Conservation (phyloP, 768 basidiomycete species). For the Rossbeevera mucosa region DNA sequence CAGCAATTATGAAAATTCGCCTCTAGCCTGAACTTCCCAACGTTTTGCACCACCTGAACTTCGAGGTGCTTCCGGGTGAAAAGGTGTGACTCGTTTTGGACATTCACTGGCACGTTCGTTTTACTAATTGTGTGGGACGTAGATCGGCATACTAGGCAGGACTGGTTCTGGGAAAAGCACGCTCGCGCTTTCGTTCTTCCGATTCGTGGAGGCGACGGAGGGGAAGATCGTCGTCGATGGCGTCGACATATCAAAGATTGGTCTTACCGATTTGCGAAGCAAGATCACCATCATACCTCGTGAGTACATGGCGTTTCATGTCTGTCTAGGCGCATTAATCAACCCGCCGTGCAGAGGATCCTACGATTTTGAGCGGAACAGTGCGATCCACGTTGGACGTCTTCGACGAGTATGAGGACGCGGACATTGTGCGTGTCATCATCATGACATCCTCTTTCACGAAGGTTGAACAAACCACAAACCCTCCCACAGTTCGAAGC, state of each 20-base stretch:
- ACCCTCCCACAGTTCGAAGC: constrained; percentile 59
- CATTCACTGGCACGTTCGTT: neutral
- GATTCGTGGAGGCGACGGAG: constrained; percentile 81
- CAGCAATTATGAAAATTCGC: neutral
- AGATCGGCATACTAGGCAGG: constrained; percentile 69
- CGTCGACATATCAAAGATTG: constrained; percentile 74
- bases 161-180: constrained; percentile 78
- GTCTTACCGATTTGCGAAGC: constrained; percentile 76
- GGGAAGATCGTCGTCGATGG: constrained; percentile 74
- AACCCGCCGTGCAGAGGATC: constrained; percentile 59
- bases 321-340: neutral
- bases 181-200: constrained; percentile 80
- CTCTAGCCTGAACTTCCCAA: constrained; percentile 77
- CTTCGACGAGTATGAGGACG: constrained; percentile 81
- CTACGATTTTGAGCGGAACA: constrained; percentile 80
- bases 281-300: constrained; percentile 74
- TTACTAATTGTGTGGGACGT: constrained; percentile 3
- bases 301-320: constrained; percentile 30
- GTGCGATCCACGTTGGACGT: constrained; percentile 79
- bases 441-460: neutral
- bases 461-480: neutral
- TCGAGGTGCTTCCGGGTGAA: constrained; percentile 68
- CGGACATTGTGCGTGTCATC: constrained; percentile 58
- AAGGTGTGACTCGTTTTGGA: constrained; percentile 44
- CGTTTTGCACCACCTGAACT: constrained; percentile 76